These are phyloP conservation scores for Dryas alaskensis DNA, from an alignment of 306 rosid species.

Conservation along the genomic window DNA sequence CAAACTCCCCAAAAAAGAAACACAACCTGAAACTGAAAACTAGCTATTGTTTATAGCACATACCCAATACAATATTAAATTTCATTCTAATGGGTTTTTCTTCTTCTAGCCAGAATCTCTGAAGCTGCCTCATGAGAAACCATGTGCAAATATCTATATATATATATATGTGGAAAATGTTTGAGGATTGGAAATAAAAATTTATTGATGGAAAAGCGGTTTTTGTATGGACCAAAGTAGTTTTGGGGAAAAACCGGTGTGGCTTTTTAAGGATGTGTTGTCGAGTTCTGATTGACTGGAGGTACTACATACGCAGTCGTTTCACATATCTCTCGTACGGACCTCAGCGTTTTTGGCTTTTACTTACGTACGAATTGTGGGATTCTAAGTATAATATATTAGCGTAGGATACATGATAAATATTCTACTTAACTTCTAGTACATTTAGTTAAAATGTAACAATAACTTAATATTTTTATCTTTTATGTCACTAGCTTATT, in stretches of 20 bases:
- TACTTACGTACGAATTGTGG: no score
- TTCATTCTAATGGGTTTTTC: slow-evolving; percentile 15
- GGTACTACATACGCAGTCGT: not conserved
- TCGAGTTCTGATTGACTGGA: slow-evolving; percentile 43
- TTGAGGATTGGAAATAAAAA: not conserved
- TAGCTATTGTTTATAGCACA: no score
- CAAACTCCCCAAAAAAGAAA: slow-evolving; percentile 18
- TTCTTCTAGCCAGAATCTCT: slow-evolving; percentile 28
- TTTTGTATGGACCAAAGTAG: slow-evolving; percentile 12
- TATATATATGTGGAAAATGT: slow-evolving; percentile 12
- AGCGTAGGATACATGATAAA: no score
- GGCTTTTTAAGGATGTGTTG: slow-evolving; percentile 42
- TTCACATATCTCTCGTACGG: no score
- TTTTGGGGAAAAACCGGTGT: slow-evolving; percentile 38
- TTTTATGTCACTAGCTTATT: no score
- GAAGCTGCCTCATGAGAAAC: slow-evolving; percentile 32
- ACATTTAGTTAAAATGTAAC: no score
- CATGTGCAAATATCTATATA: not conserved
- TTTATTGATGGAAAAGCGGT: slow-evolving; percentile 12
- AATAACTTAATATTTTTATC: no score
- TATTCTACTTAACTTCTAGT: no score
- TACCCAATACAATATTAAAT: no score
- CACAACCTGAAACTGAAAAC: slow-evolving; percentile 13
- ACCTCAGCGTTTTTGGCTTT: no score
- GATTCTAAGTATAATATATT: no score